Base-by-base conservation (phyloP, 805 yeast genomes). In the Pichia gijzeniarum region DNA sequence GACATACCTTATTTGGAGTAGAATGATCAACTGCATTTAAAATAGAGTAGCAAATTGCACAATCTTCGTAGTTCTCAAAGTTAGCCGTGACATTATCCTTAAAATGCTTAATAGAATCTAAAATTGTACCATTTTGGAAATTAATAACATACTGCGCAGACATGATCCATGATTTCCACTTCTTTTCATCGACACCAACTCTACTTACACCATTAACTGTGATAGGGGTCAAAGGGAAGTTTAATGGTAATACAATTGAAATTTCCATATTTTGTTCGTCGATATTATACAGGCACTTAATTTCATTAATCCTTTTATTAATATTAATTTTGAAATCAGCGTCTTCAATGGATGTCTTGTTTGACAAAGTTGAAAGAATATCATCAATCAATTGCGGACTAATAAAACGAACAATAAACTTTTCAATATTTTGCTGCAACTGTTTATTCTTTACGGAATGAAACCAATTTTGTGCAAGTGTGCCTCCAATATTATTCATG, bases 21-120 rank as follows among this genome's bases (percentile, higher is more conserved):
- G 95, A 83, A 56, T 85, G 86, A 58, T 89, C 96, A 50, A 85
- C 89, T 13, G 73, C 74, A 59, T 90, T 95, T 52, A 93, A 68
- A 46, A 91, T 83, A 14, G 95, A 85, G 63, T 93, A 93, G 63
- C 99, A 93, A 54, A 93, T 89, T 3, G 98, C 95, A 73, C 99
- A 93, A 49, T 91, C 98, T 57, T 88, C 96, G 53, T 87, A 89
- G 0, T 96, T 96, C 8, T 90, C 85, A 62, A 95, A 90, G 60
- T 90, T 95, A 55, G 85, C 71, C 45, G 79, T 76, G 43, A 88
- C 89, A 56, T 91, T 87, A 54, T 78, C 79, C 57, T 77, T 77
- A 62, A 84, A 80, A 31, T 82, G 69, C 48, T 78, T 80, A 41
- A 85, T 71, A 2, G 89, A 80, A 33, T 82, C 88, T 21, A 76